phyloP scores from a whole-genome alignment of 106 monocot species.

The Acorus calamus region DNA sequence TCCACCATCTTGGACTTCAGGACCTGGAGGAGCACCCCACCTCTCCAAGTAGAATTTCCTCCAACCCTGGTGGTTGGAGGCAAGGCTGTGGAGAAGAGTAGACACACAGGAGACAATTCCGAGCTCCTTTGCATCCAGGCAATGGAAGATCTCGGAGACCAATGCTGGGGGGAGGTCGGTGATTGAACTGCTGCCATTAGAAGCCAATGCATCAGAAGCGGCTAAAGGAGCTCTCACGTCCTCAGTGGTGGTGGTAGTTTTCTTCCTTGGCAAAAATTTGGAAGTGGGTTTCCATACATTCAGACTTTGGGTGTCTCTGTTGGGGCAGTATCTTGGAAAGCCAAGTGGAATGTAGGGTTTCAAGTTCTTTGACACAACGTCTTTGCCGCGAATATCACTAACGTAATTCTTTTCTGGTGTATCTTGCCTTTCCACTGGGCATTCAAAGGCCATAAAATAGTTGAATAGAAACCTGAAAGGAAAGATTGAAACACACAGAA shows the following conservation, averaged over 20 bases:
- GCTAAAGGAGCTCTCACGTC: neutral
- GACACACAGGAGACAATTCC: slow-evolving; percentile 75
- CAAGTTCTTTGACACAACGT: neutral
- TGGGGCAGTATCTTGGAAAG: neutral
- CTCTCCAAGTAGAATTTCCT: slow-evolving; percentile 60
- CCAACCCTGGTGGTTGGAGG: slow-evolving; percentile 60
- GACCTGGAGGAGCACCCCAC: slow-evolving; percentile 33
- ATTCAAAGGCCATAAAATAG: slow-evolving; percentile 58
- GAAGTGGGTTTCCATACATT: slow-evolving; percentile 1
- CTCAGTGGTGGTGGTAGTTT: neutral
- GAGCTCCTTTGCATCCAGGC: slow-evolving; percentile 68
- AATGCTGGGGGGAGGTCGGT: slow-evolving; percentile 58
- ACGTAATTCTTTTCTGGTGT: slow-evolving; percentile 8
- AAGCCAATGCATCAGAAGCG: slow-evolving; percentile 6
- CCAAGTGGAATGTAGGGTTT: neutral
- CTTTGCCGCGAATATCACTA: slow-evolving; percentile 6
- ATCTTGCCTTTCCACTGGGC: slow-evolving; percentile 12
- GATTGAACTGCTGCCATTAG: slow-evolving; percentile 29
- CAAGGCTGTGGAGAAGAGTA: slow-evolving; percentile 39
- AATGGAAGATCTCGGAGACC: slow-evolving; percentile 55
- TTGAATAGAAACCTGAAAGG: neutral
- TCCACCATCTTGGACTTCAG: slow-evolving; percentile 6
- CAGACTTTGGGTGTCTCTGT: neutral
- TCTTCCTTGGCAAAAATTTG: slow-evolving; percentile 4
- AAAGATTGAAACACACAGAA: neutral